These are phyloP conservation scores for Globisporangium camurandrum DNA, from an alignment of 352 stramenopile species.

Conservation along the genomic window DNA sequence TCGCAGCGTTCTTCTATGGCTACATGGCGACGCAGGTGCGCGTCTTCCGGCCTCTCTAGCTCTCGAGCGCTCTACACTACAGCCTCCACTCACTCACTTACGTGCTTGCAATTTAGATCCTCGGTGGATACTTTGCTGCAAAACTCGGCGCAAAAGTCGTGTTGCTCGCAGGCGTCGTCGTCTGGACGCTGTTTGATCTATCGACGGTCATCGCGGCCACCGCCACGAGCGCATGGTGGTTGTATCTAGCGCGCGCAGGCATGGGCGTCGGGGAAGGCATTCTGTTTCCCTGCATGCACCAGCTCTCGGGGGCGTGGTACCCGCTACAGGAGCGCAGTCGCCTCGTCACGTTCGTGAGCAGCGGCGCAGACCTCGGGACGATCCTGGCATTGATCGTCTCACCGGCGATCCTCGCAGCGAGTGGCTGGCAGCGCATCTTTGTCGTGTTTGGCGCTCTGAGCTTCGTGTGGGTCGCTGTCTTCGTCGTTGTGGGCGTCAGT, in stretches of 20 bases:
- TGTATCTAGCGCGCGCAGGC: constrained; percentile 67
- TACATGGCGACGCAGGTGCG: constrained; percentile 80
- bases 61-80: neutral
- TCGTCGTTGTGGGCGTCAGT: constrained; percentile 48
- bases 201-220: constrained; percentile 60
- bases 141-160: constrained; percentile 69
- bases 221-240: constrained; percentile 49
- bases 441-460: constrained; percentile 65
- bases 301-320: constrained; percentile 81
- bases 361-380: constrained; percentile 75
- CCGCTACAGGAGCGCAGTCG: constrained; percentile 74
- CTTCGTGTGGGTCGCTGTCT: constrained; percentile 68
- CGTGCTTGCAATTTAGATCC: constrained; percentile 28
- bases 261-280: constrained; percentile 86
- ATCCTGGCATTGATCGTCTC: constrained; percentile 75
- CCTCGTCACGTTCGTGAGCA: constrained; percentile 68
- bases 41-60: neutral
- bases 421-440: constrained; percentile 73
- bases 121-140: constrained; percentile 64
- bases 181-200: constrained; percentile 83
- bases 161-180: constrained; percentile 60
- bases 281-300: constrained; percentile 85
- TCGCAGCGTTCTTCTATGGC: constrained; percentile 84
- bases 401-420: constrained; percentile 50
- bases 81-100: neutral